Conservation (phyloP, 306 rosid genomes). For the Rosa chinensis region DNA sequence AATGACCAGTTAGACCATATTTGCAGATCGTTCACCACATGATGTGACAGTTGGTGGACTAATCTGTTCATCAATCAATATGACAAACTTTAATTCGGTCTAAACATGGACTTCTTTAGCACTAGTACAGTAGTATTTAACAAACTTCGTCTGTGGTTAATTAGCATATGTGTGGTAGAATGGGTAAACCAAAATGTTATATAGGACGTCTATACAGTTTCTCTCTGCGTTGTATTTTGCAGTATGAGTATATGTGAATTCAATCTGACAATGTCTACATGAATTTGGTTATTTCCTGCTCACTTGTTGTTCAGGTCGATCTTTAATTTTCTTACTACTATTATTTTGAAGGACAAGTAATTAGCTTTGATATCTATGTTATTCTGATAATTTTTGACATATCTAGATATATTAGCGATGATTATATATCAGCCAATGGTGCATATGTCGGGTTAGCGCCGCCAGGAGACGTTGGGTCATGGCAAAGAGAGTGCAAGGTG, state of each 20-base stretch:
- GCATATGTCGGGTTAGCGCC: conserved; percentile 57
- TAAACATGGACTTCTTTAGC: too few relatives aligned
- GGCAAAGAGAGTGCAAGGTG: conserved; percentile 89
- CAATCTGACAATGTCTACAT: background rate
- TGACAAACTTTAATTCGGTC: too few relatives aligned
- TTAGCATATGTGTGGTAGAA: too few relatives aligned
- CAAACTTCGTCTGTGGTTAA: too few relatives aligned
- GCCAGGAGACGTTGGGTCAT: conserved; percentile 50
- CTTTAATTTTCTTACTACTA: background rate
- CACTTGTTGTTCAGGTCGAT: background rate
- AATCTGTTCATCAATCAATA: too few relatives aligned
- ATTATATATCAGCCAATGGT: conserved; percentile 31
- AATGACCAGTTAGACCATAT: background rate
- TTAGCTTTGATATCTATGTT: background rate
- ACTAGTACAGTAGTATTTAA: too few relatives aligned
- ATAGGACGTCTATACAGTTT: too few relatives aligned
- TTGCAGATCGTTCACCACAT: background rate
- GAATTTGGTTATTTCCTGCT: background rate
- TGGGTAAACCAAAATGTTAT: too few relatives aligned
- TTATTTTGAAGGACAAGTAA: background rate
- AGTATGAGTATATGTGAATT: background rate
- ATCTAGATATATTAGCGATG: conserved; percentile 25
- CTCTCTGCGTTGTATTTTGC: too few relatives aligned
- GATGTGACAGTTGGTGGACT: background rate
- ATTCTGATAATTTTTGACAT: too few relatives aligned